Conservation (phyloP, 2,329 filamentous ascomycete species). For the Acrocalymma vagum region DNA sequence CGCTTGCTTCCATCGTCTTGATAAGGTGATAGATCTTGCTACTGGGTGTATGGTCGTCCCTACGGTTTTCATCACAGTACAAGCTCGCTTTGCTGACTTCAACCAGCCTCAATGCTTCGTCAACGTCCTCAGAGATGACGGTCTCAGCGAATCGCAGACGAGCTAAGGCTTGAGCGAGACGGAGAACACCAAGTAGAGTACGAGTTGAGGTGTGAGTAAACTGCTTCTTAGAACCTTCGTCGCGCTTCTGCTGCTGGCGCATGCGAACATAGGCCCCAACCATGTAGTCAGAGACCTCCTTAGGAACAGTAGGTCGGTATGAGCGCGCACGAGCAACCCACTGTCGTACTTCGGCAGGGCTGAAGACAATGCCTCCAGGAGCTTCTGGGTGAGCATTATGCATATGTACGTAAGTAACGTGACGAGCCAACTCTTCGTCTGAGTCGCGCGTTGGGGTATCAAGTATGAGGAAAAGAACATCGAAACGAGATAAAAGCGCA, state of each 20-base stretch:
- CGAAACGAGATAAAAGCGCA: conserved; percentile 94
- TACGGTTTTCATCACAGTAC: conserved; percentile 70
- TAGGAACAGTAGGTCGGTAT: conserved; percentile 86
- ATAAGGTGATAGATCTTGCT: conserved; percentile 96
- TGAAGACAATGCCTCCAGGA: conserved; percentile 77
- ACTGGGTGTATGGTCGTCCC: conserved; percentile 77
- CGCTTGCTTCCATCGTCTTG: conserved; percentile 83
- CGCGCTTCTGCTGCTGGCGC: conserved; percentile 88
- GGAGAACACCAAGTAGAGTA: conserved; percentile 90
- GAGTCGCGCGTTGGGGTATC: conserved; percentile 90
- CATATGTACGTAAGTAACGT: conserved; percentile 98
- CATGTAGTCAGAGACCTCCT: conserved; percentile 91
- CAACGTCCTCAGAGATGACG: conserved; percentile 91
- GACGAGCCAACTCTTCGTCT: conserved; percentile 92
- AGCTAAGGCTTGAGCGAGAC: conserved; percentile 91
- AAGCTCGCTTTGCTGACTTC: conserved; percentile 94
- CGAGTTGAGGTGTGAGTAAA: conserved; percentile 94
- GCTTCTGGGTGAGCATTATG: conserved; percentile 87
- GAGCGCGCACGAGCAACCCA: conserved; percentile 94
- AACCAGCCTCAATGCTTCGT: conserved; percentile 89
- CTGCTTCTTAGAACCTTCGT: conserved; percentile 89
- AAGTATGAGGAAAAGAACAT: conserved; percentile 94
- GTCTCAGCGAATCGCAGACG: conserved; percentile 86
- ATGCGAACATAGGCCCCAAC: conserved; percentile 96
- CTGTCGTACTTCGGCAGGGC: conserved; percentile 90